phyloP scores from a whole-genome alignment of 2,329 filamentous ascomycete genomes.

The Tolypocladium pustulatum region DNA sequence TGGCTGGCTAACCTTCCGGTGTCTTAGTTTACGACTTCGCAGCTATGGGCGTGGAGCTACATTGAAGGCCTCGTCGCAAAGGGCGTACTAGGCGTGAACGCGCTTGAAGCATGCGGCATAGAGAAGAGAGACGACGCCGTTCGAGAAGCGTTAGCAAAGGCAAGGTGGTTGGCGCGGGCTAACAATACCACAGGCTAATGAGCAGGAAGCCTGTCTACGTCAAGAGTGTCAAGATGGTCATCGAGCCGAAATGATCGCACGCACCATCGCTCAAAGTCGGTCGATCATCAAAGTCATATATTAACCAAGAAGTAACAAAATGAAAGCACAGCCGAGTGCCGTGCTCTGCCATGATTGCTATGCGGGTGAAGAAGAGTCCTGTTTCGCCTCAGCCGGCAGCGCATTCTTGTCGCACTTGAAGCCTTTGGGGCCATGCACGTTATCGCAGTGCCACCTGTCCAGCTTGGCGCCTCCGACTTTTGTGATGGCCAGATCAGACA shows the following conservation, averaged over 20 bases:
- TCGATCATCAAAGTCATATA: neutral
- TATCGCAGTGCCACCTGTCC: constrained; percentile 16
- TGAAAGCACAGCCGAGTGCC: neutral
- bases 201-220: neutral
- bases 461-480: constrained; percentile 7
- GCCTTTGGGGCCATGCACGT: constrained; percentile 12
- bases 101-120: neutral
- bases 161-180: neutral
- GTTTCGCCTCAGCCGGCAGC: rapidly evolving
- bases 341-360: neutral
- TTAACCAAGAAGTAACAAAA: neutral
- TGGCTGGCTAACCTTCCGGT: neutral
- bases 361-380: neutral
- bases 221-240: too few relatives aligned
- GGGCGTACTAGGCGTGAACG: neutral
- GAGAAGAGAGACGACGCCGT: neutral
- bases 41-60: neutral
- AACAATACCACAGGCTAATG: neutral
- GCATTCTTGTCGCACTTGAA: constrained; percentile 10
- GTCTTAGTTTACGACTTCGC: neutral
- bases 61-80: neutral
- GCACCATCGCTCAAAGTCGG: neutral
- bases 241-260: neutral
- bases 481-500: constrained; percentile 13
- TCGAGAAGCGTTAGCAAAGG: neutral